These are phyloP conservation scores for Malus orientalis DNA, from an alignment of 306 rosid species.

Conservation along the genomic window DNA sequence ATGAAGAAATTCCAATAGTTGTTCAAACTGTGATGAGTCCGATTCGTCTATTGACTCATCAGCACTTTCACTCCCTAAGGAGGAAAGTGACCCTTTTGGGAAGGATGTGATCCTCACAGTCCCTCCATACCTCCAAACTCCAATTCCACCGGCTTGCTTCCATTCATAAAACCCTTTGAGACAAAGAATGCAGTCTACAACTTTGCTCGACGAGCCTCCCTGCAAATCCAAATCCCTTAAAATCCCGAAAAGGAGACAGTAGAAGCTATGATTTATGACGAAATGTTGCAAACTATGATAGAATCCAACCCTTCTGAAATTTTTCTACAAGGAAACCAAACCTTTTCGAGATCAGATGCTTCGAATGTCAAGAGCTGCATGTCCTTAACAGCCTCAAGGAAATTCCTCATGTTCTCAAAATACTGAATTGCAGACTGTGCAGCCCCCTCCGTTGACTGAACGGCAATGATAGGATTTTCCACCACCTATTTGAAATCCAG, in stretches of 20 bases:
- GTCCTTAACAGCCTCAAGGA: constrained; percentile 76
- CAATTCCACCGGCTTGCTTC: constrained; percentile 86
- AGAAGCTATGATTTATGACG: not conserved
- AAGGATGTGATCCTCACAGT: constrained; percentile 80
- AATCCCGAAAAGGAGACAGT: not conserved
- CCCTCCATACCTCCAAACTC: constrained; percentile 99
- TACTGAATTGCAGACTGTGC: constrained; percentile 96
- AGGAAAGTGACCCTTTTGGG: constrained; percentile 54
- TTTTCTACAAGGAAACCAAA: not conserved
- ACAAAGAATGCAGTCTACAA: constrained; percentile 95
- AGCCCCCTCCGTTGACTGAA: constrained; percentile 72
- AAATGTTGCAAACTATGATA: not conserved
- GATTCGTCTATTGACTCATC: constrained; percentile 71
- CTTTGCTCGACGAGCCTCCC: constrained; percentile 91
- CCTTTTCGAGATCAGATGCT: constrained; percentile 97
- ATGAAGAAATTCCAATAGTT: constrained; percentile 65
- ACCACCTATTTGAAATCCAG: constrained; percentile 52
- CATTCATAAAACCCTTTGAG: constrained; percentile 90
- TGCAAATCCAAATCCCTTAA: constrained; percentile 26
- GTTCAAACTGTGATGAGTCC: constrained; percentile 73
- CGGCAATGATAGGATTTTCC: constrained; percentile 50
- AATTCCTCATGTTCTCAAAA: constrained; percentile 92
- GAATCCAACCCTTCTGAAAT: not conserved
- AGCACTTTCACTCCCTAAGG: constrained; percentile 56
- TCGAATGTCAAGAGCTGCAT: constrained; percentile 91